phyloP scores from a whole-genome alignment of 352 stramenopile genomes.

The Pythium sukuiense region DNA sequence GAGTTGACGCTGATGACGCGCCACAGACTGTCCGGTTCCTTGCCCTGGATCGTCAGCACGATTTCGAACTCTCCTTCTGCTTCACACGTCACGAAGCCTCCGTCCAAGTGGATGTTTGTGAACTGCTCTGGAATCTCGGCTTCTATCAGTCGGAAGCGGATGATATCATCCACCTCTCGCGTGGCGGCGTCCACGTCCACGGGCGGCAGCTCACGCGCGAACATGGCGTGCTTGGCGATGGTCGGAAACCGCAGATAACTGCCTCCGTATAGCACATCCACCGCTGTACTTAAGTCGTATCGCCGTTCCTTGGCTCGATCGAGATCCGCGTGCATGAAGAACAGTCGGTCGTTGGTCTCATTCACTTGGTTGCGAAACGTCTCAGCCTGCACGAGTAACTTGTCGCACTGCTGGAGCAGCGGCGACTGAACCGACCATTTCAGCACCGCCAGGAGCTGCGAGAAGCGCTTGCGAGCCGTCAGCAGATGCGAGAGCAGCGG shows the following conservation, averaged over 20 bases:
- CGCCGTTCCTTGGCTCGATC: conserved; percentile 76
- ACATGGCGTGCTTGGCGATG: conserved; percentile 74
- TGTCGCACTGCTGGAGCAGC: conserved; percentile 71
- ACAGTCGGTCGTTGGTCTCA: conserved; percentile 82
- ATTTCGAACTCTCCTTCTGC: conserved; percentile 84
- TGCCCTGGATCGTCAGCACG: conserved; percentile 79
- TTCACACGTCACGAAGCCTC: conserved; percentile 76
- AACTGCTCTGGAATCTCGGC: conserved; percentile 78
- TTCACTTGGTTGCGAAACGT: conserved; percentile 74
- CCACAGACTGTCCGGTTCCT: conserved; percentile 74
- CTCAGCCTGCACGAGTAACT: conserved; percentile 56
- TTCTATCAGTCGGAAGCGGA: conserved; percentile 82
- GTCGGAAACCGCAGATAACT: conserved; percentile 75
- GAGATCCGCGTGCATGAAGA: conserved; percentile 84
- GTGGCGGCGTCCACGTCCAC: conserved; percentile 60
- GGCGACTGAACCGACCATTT: conserved; percentile 88
- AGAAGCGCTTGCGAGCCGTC: conserved; percentile 66
- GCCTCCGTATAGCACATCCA: conserved; percentile 78
- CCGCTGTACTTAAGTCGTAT: conserved; percentile 80
- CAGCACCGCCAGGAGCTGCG: conserved; percentile 73
- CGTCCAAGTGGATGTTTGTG: conserved; percentile 74
- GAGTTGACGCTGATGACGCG: conserved; percentile 81
- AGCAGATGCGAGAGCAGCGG: conserved; percentile 64
- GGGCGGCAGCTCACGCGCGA: conserved; percentile 59
- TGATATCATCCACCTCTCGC: conserved; percentile 72